Percentiles rank a stretch among this genome's conserved stretches.
These are phyloP conservation scores for Candida vaughaniae DNA, from an alignment of 805 yeast genomes.

Conservation along the genomic window DNA sequence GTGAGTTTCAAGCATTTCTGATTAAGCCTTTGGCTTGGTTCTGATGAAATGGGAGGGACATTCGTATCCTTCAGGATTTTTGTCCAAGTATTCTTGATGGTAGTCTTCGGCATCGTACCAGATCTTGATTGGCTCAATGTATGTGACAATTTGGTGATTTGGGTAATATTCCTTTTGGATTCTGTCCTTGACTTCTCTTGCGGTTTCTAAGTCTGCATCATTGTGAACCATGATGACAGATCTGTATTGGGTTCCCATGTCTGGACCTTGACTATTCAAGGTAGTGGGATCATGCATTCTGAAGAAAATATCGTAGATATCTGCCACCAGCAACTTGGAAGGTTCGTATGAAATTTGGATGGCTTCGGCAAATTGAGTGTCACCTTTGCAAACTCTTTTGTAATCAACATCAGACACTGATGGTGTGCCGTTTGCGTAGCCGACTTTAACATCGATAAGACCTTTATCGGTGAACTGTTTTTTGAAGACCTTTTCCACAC, in stretches of 20 bases:
- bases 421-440: conserved; percentile 86
- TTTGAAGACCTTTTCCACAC: conserved; percentile 79
- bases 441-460: conserved; percentile 76
- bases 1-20: too few relatives aligned
- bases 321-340: conserved; percentile 50
- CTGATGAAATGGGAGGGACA: conserved; percentile 89
- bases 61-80: conserved; percentile 83
- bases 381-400: conserved; percentile 70
- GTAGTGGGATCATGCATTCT: conserved; percentile 95
- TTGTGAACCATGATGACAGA: conserved; percentile 72
- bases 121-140: conserved; percentile 60
- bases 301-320: conserved; percentile 80
- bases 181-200: conserved; percentile 46
- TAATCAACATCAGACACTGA: conserved; percentile 44
- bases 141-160: conserved; percentile 65
- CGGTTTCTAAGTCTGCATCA: conserved; percentile 47
- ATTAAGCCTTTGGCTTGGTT: conserved; percentile 47
- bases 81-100: conserved; percentile 79
- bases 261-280: conserved; percentile 80
- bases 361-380: conserved; percentile 79
- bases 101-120: conserved; percentile 96
- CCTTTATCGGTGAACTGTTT: conserved; percentile 67
- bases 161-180: conserved; percentile 77
- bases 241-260: conserved; percentile 86
- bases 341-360: conserved; percentile 85